Percentiles rank a stretch among this genome's conserved stretches.
Evolutionary conservation across 106 monocot species (phyloP).

Genomic region (Dioscorea zingiberensis): DNA sequence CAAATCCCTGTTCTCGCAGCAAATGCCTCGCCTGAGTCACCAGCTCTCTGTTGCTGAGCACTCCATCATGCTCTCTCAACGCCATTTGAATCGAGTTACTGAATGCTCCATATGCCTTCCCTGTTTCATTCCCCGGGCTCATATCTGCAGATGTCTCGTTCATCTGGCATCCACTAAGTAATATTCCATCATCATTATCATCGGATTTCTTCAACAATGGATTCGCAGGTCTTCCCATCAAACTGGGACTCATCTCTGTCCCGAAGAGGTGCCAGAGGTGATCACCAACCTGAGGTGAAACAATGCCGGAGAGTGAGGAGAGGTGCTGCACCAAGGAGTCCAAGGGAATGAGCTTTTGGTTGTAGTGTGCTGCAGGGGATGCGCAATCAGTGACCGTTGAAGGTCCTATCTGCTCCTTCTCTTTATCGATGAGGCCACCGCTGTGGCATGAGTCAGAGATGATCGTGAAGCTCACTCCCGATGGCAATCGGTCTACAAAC

Average conservation of each 20-base stretch:
- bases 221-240: no score
- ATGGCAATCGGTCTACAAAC: slow-evolving; percentile 54
- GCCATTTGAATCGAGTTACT: slow-evolving; percentile 52
- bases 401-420: slow-evolving; percentile 86
- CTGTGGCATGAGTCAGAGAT: slow-evolving; percentile 96
- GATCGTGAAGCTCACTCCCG: slow-evolving; percentile 57
- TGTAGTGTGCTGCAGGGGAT: neutral
- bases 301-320: slow-evolving; percentile 35
- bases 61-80: slow-evolving; percentile 20
- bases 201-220: no score
- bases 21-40: slow-evolving; percentile 32
- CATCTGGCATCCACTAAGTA: slow-evolving; percentile 80
- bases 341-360: slow-evolving; percentile 26
- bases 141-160: slow-evolving; percentile 81
- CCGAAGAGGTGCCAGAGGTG: slow-evolving; percentile 63
- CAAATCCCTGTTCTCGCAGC: slow-evolving; percentile 30
- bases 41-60: slow-evolving; percentile 50
- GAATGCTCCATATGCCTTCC: slow-evolving; percentile 63
- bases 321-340: slow-evolving; percentile 44
- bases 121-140: slow-evolving; percentile 22
- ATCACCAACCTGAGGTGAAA: slow-evolving; percentile 50
- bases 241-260: slow-evolving; percentile 37
- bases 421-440: slow-evolving; percentile 89
- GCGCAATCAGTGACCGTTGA: neutral
- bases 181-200: slow-evolving; percentile 45